phyloP scores from a whole-genome alignment of 805 yeast genomes.

The Kazachstania taianensis region DNA sequence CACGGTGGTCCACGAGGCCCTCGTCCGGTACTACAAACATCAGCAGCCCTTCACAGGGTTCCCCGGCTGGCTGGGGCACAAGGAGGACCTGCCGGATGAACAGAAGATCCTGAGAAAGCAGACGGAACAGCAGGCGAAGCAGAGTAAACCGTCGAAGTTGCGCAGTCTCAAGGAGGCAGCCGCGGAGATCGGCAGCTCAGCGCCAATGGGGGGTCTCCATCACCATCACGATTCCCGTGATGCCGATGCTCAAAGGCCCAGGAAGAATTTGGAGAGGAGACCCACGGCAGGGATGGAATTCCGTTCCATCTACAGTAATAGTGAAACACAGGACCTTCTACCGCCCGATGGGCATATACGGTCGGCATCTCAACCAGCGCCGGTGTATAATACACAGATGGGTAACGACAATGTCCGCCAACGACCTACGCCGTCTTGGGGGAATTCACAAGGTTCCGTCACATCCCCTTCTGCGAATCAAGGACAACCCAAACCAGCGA shows the following conservation, averaged over 20 bases:
- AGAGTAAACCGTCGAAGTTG: slow-evolving; percentile 1
- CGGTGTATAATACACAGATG: neutral
- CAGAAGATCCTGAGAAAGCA: slow-evolving; percentile 25
- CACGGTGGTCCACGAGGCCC: slow-evolving; percentile 37
- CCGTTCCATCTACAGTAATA: slow-evolving; percentile 14
- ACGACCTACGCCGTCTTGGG: too few relatives aligned
- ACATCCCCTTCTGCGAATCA: neutral
- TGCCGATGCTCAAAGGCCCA: too few relatives aligned
- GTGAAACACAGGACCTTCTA: too few relatives aligned
- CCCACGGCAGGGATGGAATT: slow-evolving; percentile 19
- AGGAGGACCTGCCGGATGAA: slow-evolving; percentile 27
- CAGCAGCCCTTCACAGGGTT: slow-evolving; percentile 28
- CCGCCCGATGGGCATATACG: too few relatives aligned
- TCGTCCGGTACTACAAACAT: slow-evolving; percentile 32
- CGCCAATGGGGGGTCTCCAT: slow-evolving; percentile 1
- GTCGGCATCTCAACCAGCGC: neutral
- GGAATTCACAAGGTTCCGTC: too few relatives aligned
- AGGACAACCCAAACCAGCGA: neutral
- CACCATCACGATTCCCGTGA: neutral
- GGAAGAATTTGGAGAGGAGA: slow-evolving; percentile 1
- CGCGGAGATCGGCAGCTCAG: slow-evolving; percentile 2
- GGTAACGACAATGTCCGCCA: too few relatives aligned
- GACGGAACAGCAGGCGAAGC: slow-evolving; percentile 11
- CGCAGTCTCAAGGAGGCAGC: slow-evolving; percentile 1
- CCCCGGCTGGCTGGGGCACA: slow-evolving; percentile 31